Base-by-base conservation (phyloP, 2,329 filamentous ascomycete species). In the Oidium heveae region DNA sequence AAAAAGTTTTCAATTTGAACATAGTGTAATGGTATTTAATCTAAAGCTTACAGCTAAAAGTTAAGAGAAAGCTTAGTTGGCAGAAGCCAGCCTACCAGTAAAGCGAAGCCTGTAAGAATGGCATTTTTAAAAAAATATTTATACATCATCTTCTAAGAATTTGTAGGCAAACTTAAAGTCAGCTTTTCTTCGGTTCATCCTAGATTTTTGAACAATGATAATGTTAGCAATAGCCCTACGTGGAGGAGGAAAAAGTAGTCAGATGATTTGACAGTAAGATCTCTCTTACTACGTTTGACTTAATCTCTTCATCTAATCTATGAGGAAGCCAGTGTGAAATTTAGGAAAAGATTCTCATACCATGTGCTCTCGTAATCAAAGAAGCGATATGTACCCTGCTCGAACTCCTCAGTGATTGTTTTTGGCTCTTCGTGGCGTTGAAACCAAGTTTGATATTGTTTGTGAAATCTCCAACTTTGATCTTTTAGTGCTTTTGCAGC, bases 391-490 rank as follows among this genome's bases (percentile, higher is more conserved):
- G 91, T 98, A 58, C 91, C 91, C 69, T 98, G 91, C 70, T 98
- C 91, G 65, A 86, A 96, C 69, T 98, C 91, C 68, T 98, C 91
- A 0, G 91, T 96, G 64, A 98, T 98, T 62, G 81, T 88, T 73
- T 98, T 98, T 18, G 91, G 91, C 71, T 98, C 91, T 66, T 98
- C 91, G 61, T 98, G 91, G 53, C 91, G 77, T 68, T 98, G 91
- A 65, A 98, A 98, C 91, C 91, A 98, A 1, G 91, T 98, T 68
- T 94, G 91, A 66, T 98, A 98, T 68, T 96, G 91, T 73, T 98
- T 98, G 71, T 98, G 91, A 67, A 98, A 98, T 55, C 91, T 78
- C 91, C 91, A 98, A 68, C 88, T 95, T 68, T 98, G 91, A 60
- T 89, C 85, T 70, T 98, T 98, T 54, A 98, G 72, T n/a, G 91